phyloP scores from a whole-genome alignment of 768 basidiomycete species.

The Suillus placidus region DNA sequence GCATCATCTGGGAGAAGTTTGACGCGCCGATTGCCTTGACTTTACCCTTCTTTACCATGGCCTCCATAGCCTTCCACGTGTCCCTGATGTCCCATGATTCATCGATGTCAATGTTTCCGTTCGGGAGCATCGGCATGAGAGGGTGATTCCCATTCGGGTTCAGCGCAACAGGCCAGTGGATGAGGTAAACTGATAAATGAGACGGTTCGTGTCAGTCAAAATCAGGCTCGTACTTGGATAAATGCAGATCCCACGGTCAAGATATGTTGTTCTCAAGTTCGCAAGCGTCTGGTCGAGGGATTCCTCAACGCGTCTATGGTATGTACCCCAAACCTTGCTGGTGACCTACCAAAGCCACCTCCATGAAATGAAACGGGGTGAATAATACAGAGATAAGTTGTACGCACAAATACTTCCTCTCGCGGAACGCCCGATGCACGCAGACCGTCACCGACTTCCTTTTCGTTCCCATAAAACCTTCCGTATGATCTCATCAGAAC shows the following conservation, averaged over 20 bases:
- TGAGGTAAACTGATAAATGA: constrained; percentile 52
- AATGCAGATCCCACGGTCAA: constrained; percentile 59
- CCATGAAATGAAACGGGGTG: background rate
- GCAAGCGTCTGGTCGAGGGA: constrained; percentile 74
- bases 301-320: constrained; percentile 72
- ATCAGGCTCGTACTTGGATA: background rate
- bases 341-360: constrained; percentile 51
- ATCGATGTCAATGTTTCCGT: constrained; percentile 68
- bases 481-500: constrained; percentile 1
- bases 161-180: constrained; percentile 81
- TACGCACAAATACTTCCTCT: constrained; percentile 65
- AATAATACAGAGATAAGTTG: background rate
- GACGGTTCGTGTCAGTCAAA: background rate
- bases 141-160: constrained; percentile 70
- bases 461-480: constrained; percentile 75
- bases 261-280: constrained; percentile 78
- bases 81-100: constrained; percentile 65
- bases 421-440: constrained; percentile 75
- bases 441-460: constrained; percentile 82
- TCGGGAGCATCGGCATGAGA: constrained; percentile 55
- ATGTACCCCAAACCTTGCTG: constrained; percentile 71
- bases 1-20: constrained; percentile 69
- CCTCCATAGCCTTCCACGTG: constrained; percentile 88
- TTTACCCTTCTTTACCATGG: constrained; percentile 67
- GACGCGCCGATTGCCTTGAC: constrained; percentile 70